These are phyloP conservation scores for Boletus insuetus DNA, from an alignment of 768 basidiomycete genomes.

Conservation along the genomic window DNA sequence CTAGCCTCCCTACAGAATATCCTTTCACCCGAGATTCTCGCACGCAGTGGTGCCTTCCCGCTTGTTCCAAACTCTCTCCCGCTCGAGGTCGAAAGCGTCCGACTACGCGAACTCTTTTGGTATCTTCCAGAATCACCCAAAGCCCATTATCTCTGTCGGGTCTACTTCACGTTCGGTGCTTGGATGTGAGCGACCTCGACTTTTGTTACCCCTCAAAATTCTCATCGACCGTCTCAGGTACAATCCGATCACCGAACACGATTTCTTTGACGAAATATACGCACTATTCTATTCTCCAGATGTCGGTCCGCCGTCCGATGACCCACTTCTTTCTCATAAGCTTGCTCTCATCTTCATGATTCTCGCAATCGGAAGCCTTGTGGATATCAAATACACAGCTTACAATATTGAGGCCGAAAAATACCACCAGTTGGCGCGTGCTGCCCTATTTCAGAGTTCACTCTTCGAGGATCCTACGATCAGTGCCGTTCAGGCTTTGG, in stretches of 20 bases:
- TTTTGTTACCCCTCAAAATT: not conserved
- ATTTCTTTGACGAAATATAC: slow-evolving; percentile 61
- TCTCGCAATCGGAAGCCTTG: slow-evolving; percentile 62
- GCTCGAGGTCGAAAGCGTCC: slow-evolving; percentile 41
- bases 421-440: slow-evolving; percentile 64
- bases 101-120: slow-evolving; percentile 59
- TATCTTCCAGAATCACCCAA: slow-evolving; percentile 63
- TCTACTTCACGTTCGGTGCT: slow-evolving; percentile 62
- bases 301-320: slow-evolving; percentile 43
- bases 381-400: slow-evolving; percentile 52
- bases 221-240: slow-evolving; percentile 45
- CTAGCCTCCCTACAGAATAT: slow-evolving; percentile 49
- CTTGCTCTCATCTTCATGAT: slow-evolving; percentile 66
- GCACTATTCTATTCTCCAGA: slow-evolving; percentile 53
- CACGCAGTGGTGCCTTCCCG: slow-evolving; percentile 64
- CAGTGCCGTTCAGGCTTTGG: slow-evolving; percentile 64
- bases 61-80: slow-evolving; percentile 44
- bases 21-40: slow-evolving; percentile 61
- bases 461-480: slow-evolving; percentile 69
- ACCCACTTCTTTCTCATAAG: slow-evolving; percentile 54
- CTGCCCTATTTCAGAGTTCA: slow-evolving; percentile 59
- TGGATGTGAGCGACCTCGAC: slow-evolving; percentile 56
- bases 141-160: slow-evolving; percentile 58
- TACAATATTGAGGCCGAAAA: slow-evolving; percentile 70
- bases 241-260: slow-evolving; percentile 58